Evolutionary conservation across 129 eudicot species (phyloP), one percentile per base, ranked within the genome.

Genomic region (Flaveria trinervia): DNA sequence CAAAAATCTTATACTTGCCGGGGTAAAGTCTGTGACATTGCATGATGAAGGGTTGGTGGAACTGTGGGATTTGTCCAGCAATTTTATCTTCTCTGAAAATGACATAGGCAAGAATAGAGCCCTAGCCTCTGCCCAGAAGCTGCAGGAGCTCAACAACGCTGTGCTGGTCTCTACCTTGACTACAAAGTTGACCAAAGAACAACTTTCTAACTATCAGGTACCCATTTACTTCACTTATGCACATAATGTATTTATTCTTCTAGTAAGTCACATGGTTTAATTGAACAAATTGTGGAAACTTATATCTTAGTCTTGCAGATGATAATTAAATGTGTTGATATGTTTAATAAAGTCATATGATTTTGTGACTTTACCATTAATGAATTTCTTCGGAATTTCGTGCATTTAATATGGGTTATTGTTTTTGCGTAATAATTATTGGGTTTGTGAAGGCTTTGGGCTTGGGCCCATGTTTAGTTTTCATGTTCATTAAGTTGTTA

Each of bases 71-170:
- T 59, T 94, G 81, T 91, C 99, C 30, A 74, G 97, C 75, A 94
- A 86, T 80, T 91, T 94, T 69, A 75, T 87, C 48, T 88, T 94
- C 78, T 79, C 97, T 4, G 97, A 94, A 79, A 79, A 79, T 33
- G 97, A 94, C 76, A 76, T 94, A 75, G 98, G 98, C 66, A 94
- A 85, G 85, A 94, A 94, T 77, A 91, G 96, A 81, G 97, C 99
- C 36, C 84, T 73, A 67, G 93, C 92, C 13, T 89, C 94, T 55
- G 86, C 92, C 61, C 93, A 89, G 69, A 95, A 95, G 87, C 82
- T 91, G 82, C 99, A 95, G 77, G 97, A 95, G 81, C 96, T 95
- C 76, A 95, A 95, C 79, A 95, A 91, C 86, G 97, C 90, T 22
- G 99, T 95, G 70, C 54, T 92, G 28, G 88, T 95, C 76, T 77